Evolutionary conservation across 164 flowering plant species (phyloP).

Genomic region (Platanus orientalis): DNA sequence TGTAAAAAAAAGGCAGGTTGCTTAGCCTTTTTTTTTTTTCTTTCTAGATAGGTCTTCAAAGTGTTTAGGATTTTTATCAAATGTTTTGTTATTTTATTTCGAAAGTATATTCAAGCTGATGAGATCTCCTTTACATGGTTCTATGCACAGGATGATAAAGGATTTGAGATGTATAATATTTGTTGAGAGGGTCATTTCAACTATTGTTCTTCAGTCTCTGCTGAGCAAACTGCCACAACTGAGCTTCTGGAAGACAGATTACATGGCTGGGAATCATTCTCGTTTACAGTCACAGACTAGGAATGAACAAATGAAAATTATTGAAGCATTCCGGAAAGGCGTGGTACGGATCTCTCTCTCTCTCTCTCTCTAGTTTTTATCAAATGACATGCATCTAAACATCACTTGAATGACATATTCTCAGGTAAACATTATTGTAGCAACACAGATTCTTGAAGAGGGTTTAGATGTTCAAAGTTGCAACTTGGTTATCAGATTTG

Average conservation of each 20-base stretch:
- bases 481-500: constrained; percentile 90
- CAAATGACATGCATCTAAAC: not conserved
- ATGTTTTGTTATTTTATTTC: not conserved
- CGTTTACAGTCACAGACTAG: constrained; percentile 55
- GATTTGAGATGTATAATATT: constrained; percentile 82
- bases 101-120: not conserved
- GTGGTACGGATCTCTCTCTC: constrained; percentile 29
- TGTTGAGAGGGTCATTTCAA: constrained; percentile 79
- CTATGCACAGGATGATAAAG: constrained; percentile 33
- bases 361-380: not conserved
- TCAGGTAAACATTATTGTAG: constrained; percentile 83
- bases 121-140: not conserved
- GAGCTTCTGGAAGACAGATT: constrained; percentile 54
- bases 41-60: too few relatives aligned
- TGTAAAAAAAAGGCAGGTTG: too few relatives aligned
- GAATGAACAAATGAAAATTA: constrained; percentile 55
- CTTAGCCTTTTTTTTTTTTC: not conserved
- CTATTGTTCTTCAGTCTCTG: constrained; percentile 52
- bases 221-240: constrained; percentile 37
- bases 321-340: constrained; percentile 72
- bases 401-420: not conserved
- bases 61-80: not conserved
- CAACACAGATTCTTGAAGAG: constrained; percentile 95
- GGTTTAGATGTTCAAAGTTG: constrained; percentile 94
- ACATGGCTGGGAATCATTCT: constrained; percentile 60